A percentile compares a stretch with the other conserved stretches of the same genome.
Conservation (phyloP, 352 stramenopile species). For the Phytophthora sojae region DNA sequence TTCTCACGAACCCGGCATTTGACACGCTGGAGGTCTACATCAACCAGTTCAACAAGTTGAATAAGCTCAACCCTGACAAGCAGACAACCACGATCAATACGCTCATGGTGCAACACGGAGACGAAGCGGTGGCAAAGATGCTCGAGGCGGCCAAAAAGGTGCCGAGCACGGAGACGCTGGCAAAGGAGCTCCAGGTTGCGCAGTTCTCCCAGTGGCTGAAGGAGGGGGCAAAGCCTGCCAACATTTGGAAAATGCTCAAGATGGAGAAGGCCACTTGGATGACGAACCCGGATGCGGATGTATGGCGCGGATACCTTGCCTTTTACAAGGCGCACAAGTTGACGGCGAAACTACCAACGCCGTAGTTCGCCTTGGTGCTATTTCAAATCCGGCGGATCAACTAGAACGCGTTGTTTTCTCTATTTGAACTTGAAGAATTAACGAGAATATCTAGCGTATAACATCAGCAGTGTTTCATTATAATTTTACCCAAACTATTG, state of each 20-base stretch:
- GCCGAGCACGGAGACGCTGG: slow-evolving; percentile 3
- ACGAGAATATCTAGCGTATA: no score
- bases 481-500: no score
- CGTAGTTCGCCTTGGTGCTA: no score
- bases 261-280: slow-evolving; percentile 12
- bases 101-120: neutral
- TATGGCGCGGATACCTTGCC: slow-evolving; percentile 6
- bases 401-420: no score
- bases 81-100: slow-evolving; percentile 1
- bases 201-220: slow-evolving; percentile 10
- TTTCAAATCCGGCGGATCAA: no score
- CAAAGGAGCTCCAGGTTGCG: slow-evolving; percentile 7
- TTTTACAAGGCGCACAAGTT: slow-evolving; percentile 11
- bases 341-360: no score
- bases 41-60: neutral
- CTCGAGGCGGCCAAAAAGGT: slow-evolving; percentile 11
- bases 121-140: slow-evolving; percentile 8
- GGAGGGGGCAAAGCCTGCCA: neutral
- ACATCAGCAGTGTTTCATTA: no score
- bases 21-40: neutral
- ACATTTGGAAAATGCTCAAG: slow-evolving; percentile 14
- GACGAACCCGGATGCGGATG: neutral
- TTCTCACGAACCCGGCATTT: neutral
- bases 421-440: no score
- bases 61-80: neutral